Percentiles rank a stretch among this genome's conserved stretches.
phyloP scores from a whole-genome alignment of 345 rosid genomes.

The Boechera divaricarpa region DNA sequence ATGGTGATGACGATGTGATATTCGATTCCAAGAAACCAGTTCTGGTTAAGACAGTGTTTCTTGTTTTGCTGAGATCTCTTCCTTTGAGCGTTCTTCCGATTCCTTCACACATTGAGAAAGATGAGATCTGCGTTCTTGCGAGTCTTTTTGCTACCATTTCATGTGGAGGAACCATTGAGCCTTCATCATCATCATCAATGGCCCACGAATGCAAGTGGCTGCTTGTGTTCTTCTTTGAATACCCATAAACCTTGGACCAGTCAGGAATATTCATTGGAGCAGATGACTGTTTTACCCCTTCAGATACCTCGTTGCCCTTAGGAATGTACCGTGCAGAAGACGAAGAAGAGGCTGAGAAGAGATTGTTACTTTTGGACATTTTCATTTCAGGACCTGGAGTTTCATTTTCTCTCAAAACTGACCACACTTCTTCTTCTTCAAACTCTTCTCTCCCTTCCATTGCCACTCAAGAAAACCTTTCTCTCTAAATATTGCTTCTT shows the following conservation, averaged over 20 bases:
- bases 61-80: constrained; percentile 80
- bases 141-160: constrained; percentile 73
- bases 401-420: constrained; percentile 49
- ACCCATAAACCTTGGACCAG: constrained; percentile 87
- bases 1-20: constrained; percentile 33
- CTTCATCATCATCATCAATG: constrained; percentile 51
- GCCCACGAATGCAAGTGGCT: constrained; percentile 41
- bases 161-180: constrained; percentile 82
- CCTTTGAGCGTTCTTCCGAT: constrained; percentile 89
- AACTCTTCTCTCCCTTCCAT: constrained; percentile 58
- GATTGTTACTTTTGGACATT: constrained; percentile 43
- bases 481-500: constrained; percentile 24
- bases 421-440: constrained; percentile 79
- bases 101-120: constrained; percentile 84
- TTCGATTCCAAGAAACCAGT: constrained; percentile 76
- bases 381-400: constrained; percentile 51
- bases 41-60: constrained; percentile 67
- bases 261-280: constrained; percentile 86
- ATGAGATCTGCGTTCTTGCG: constrained; percentile 54
- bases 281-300: constrained; percentile 56
- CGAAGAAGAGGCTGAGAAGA: constrained; percentile 49
- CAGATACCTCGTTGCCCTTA: constrained; percentile 27
- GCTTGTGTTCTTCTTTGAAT: constrained; percentile 31
- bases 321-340: constrained; percentile 45
- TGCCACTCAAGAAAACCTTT: constrained; percentile 38